phyloP scores from a whole-genome alignment of 768 basidiomycete species.

The Obba rivulosa region DNA sequence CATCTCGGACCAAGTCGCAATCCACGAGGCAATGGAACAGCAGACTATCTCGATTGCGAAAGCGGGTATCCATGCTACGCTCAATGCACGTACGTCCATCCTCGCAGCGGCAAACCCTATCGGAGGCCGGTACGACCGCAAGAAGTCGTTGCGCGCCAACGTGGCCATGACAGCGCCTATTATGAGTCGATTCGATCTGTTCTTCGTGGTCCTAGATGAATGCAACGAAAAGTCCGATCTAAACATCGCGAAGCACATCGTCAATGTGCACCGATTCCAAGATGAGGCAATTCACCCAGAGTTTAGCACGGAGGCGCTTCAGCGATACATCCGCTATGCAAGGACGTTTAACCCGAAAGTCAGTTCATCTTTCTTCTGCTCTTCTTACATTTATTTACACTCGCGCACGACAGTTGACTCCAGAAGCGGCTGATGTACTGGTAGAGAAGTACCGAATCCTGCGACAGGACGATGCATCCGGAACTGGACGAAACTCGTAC shows the following conservation, averaged over 20 bases:
- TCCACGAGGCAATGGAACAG: slow-evolving; percentile 99
- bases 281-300: slow-evolving; percentile 94
- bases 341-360: slow-evolving; percentile 98
- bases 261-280: slow-evolving; percentile 94
- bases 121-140: slow-evolving; percentile 95
- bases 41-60: slow-evolving; percentile 99
- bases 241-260: slow-evolving; percentile 94
- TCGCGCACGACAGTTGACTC: slow-evolving; percentile 60
- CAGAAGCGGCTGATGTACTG: slow-evolving; percentile 86
- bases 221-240: slow-evolving; percentile 90
- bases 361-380: slow-evolving; percentile 10
- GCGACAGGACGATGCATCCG: slow-evolving; percentile 88
- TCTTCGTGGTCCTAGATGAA: slow-evolving; percentile 97
- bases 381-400: not conserved
- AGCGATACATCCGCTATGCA: slow-evolving; percentile 95
- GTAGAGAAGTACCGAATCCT: slow-evolving; percentile 94
- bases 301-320: slow-evolving; percentile 94
- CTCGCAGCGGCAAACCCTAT: slow-evolving; percentile 97
- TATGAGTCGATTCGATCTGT: slow-evolving; percentile 97
- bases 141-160: slow-evolving; percentile 86
- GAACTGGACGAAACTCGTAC: slow-evolving; percentile 86
- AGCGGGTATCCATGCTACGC: slow-evolving; percentile 96
- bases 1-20: slow-evolving; percentile 95
- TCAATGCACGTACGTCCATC: slow-evolving; percentile 96
- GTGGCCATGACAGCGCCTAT: slow-evolving; percentile 98